Conservation (phyloP, 2,329 filamentous ascomycete genomes). For the Purpureocillium takamizusanense region DNA sequence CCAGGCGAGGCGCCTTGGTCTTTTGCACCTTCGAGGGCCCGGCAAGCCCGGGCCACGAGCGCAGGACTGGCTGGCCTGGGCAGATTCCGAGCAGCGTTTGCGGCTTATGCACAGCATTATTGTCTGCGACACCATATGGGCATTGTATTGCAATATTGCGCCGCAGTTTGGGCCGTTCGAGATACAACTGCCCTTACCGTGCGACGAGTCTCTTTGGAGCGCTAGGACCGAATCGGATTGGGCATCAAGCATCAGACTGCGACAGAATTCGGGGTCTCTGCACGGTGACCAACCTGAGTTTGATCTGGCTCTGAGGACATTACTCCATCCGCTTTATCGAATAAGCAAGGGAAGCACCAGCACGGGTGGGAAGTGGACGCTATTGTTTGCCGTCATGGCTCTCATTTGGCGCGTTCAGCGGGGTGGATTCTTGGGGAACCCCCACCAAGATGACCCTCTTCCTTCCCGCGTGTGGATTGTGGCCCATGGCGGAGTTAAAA, state of each 20-base stretch:
- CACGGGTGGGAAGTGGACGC: not conserved
- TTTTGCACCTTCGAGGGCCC: slow-evolving; percentile 39
- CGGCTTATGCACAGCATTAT: slow-evolving; percentile 58
- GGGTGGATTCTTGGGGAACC: not conserved
- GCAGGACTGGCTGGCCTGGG: slow-evolving; percentile 60
- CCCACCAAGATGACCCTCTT: not conserved
- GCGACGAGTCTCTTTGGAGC: slow-evolving; percentile 68
- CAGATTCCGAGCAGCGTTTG: slow-evolving; percentile 61
- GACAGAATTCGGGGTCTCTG: slow-evolving; percentile 52
- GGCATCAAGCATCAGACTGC: slow-evolving; percentile 54
- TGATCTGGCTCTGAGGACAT: slow-evolving; percentile 48
- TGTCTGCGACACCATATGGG: slow-evolving; percentile 54
- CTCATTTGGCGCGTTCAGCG: slow-evolving; percentile 1
- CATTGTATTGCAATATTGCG: slow-evolving; percentile 62
- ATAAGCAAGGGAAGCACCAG: not conserved
- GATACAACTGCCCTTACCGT: slow-evolving; percentile 58
- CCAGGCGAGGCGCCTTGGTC: slow-evolving; percentile 45
- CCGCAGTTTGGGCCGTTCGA: slow-evolving; percentile 56
- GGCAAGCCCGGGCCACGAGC: slow-evolving; percentile 34
- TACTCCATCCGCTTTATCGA: slow-evolving; percentile 41
- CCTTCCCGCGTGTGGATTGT: not conserved
- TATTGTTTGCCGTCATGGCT: not conserved
- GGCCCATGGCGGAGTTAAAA: not conserved
- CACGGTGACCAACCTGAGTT: slow-evolving; percentile 57
- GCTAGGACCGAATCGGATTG: slow-evolving; percentile 50